Conservation (phyloP, 176 grass and related monocot genomes). For the Bolboschoenus planiculmis region DNA sequence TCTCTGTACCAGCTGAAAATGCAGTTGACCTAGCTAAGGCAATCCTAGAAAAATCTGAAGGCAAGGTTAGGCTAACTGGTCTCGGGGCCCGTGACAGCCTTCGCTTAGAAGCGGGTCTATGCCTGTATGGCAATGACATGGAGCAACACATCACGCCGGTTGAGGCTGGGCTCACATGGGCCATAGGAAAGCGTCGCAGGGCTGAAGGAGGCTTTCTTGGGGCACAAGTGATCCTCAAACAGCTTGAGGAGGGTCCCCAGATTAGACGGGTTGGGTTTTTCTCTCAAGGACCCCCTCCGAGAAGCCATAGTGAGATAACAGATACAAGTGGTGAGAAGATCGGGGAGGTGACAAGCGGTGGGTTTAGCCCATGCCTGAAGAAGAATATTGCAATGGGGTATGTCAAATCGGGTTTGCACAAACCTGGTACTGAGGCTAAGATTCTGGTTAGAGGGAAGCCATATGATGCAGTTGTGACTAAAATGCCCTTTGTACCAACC, state of each 20-base stretch:
- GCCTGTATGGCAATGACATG: constrained; percentile 93
- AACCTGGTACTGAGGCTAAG: constrained; percentile 85
- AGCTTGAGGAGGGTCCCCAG: constrained; percentile 79
- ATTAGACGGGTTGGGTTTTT: constrained; percentile 79
- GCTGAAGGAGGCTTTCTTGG: constrained; percentile 87
- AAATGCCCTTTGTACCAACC: constrained; percentile 98
- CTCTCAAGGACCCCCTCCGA: constrained; percentile 71
- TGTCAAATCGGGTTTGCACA: constrained; percentile 83
- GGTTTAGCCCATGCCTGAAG: constrained; percentile 96
- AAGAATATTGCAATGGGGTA: constrained; percentile 99
- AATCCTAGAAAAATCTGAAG: constrained; percentile 84
- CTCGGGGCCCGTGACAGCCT: constrained; percentile 95
- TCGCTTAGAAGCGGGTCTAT: constrained; percentile 89
- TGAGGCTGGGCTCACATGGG: constrained; percentile 91
- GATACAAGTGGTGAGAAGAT: constrained; percentile 60
- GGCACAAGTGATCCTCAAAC: constrained; percentile 84
- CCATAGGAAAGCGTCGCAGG: constrained; percentile 79
- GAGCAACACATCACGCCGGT: constrained; percentile 91
- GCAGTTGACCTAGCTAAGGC: constrained; percentile 75
- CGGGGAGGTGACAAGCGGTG: constrained; percentile 92
- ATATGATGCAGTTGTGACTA: constrained; percentile 64
- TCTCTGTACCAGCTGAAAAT: constrained; percentile 89
- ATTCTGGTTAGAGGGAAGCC: constrained; percentile 72
- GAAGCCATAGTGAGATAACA: constrained; percentile 79
- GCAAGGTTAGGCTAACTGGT: constrained; percentile 74